Conservation (phyloP, 768 basidiomycete species). For the Agaricus blazei region DNA sequence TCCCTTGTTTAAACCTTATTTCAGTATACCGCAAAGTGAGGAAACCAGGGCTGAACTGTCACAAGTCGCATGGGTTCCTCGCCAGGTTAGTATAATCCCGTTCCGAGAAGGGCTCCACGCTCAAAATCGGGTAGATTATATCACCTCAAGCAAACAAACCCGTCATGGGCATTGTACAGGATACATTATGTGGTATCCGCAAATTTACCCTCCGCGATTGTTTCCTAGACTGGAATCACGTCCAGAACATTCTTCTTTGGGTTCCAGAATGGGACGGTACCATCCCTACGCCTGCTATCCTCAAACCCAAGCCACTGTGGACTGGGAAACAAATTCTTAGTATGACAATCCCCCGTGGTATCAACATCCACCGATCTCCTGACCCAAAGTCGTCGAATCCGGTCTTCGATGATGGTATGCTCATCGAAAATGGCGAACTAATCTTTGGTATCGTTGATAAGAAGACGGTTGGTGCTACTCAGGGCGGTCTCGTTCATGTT, state of each 20-base stretch:
- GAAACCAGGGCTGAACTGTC: conserved; percentile 98
- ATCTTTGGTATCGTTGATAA: conserved; percentile 96
- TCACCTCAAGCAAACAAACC: conserved; percentile 99
- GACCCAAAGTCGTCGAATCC: conserved; percentile 79
- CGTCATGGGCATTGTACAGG: conserved; percentile 99
- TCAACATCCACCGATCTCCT: conserved; percentile 83
- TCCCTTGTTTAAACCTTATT: conserved; percentile 3
- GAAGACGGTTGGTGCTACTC: conserved; percentile 96
- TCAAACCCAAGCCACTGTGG: conserved; percentile 98
- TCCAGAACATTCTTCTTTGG: conserved; percentile 98
- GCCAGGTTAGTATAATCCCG: conserved; percentile 57
- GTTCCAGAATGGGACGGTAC: conserved; percentile 95
- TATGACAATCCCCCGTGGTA: conserved; percentile 89
- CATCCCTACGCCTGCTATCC: conserved; percentile 87
- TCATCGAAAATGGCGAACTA: conserved; percentile 96
- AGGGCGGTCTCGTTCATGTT: conserved; percentile 92
- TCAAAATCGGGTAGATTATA: conserved; percentile 64
- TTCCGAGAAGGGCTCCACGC: neutral
- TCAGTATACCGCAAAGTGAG: conserved; percentile 93
- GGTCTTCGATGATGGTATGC: conserved; percentile 87
- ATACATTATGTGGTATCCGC: conserved; percentile 94
- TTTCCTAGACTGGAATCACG: conserved; percentile 92
- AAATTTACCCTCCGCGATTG: conserved; percentile 96
- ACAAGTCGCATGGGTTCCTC: conserved; percentile 97
- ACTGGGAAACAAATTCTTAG: conserved; percentile 95